Conservation (phyloP, 345 rosid species). For the Geranium brycei region DNA sequence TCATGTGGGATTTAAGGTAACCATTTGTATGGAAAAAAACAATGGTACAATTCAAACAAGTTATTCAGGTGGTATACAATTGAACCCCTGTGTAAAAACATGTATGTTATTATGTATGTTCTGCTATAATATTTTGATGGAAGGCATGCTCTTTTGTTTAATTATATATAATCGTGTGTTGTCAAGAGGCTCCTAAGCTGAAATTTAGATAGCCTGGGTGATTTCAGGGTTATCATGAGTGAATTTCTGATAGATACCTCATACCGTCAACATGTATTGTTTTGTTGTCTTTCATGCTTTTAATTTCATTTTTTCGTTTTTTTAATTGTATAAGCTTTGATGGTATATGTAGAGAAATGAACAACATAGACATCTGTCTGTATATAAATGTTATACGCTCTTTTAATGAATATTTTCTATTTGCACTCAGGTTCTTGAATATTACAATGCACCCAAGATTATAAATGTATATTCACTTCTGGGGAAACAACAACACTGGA, state of each 20-base stretch:
- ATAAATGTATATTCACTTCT: conserved; percentile 82
- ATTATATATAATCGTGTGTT: background rate
- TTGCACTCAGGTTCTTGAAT: conserved; percentile 58
- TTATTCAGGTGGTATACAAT: no score
- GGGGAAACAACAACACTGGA: conserved; percentile 91
- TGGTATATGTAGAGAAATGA: background rate
- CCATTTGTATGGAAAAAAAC: no score
- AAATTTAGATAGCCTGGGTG: conserved; percentile 71
- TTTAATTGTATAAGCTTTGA: background rate
- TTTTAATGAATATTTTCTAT: background rate
- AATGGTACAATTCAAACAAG: no score
- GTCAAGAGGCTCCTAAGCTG: conserved; percentile 19
- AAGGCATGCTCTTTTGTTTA: background rate
- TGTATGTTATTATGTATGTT: background rate
- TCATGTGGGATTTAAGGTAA: no score
- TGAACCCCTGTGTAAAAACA: background rate
- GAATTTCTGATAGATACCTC: conserved; percentile 56
- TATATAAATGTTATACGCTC: background rate
- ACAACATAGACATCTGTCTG: background rate
- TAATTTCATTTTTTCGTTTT: conserved; percentile 1
- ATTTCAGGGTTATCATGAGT: conserved; percentile 47
- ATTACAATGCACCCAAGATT: conserved; percentile 79
- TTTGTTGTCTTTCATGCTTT: conserved; percentile 2
- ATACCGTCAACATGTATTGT: conserved; percentile 67
- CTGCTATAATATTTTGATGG: background rate